Conservation (phyloP, 257 asterid genomes). For the Mitragyna speciosa region DNA sequence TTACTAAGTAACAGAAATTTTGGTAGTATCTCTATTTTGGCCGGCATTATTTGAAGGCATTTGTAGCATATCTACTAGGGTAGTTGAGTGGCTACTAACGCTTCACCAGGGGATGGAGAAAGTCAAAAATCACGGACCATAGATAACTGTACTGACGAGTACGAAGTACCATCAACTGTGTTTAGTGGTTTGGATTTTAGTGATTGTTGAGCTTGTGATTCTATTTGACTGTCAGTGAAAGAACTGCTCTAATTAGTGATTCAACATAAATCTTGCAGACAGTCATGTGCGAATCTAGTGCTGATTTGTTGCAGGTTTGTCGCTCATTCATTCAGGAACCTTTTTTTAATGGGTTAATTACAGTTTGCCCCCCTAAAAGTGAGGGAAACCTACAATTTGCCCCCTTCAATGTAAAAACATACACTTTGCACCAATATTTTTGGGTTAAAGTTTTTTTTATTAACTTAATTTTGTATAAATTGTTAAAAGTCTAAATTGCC, state of each 20-base stretch:
- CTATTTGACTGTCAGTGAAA: conserved; percentile 8
- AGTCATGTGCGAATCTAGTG: conserved; percentile 25
- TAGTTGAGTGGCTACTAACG: not conserved
- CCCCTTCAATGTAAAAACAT: too few species aligned
- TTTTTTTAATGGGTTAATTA: too few species aligned
- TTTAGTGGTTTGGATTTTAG: conserved; percentile 29
- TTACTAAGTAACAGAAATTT: not conserved
- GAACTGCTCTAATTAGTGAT: not conserved
- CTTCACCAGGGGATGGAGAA: not conserved
- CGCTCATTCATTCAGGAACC: conserved; percentile 10
- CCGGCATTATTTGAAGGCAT: not conserved
- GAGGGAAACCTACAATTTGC: too few species aligned
- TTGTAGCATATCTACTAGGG: not conserved
- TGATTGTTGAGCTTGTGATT: conserved; percentile 36
- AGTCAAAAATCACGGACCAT: conserved; percentile 32
- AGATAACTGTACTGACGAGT: conserved; percentile 32
- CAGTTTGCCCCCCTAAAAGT: too few species aligned
- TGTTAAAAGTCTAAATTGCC: too few species aligned
- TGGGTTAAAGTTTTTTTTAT: too few species aligned
- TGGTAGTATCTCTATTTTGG: not conserved
- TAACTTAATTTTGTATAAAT: too few species aligned
- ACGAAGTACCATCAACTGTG: conserved; percentile 28
- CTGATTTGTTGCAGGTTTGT: conserved; percentile 23
- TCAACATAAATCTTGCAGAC: conserved; percentile 7
- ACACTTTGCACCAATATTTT: too few species aligned